These are phyloP conservation scores for Hypomyces rosellus DNA, from an alignment of 2,329 filamentous ascomycete species.

Conservation along the genomic window DNA sequence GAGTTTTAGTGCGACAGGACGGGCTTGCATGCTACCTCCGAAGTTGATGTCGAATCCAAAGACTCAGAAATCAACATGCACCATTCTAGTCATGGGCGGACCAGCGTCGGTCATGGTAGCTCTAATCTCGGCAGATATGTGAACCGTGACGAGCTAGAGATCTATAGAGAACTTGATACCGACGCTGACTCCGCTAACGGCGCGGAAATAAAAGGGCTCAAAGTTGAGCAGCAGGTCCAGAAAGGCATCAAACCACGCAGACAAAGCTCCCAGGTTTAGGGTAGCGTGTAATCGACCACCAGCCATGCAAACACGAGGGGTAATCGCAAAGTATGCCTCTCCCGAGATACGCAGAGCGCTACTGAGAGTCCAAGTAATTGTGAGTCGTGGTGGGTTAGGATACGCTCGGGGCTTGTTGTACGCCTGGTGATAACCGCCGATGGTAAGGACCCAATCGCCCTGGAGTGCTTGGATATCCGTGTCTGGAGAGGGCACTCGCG, in stretches of 20 bases:
- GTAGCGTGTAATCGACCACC: slow-evolving; percentile 20
- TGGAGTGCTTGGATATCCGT: neutral
- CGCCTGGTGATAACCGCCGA: slow-evolving; percentile 31
- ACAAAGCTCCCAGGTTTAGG: neutral
- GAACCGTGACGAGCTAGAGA: slow-evolving; percentile 12
- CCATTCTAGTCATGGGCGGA: slow-evolving; percentile 12
- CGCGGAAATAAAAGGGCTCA: slow-evolving; percentile 25
- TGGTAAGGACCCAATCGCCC: slow-evolving; percentile 33
- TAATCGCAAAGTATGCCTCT: slow-evolving; percentile 33
- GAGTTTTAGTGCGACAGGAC: too few species aligned
- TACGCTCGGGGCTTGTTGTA: slow-evolving; percentile 25
- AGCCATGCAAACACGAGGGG: slow-evolving; percentile 30
- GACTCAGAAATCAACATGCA: slow-evolving; percentile 17
- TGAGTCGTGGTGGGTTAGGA: slow-evolving; percentile 25
- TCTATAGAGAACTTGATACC: slow-evolving; percentile 16
- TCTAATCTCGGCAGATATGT: slow-evolving; percentile 14
- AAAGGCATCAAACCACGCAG: neutral
- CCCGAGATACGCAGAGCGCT: slow-evolving; percentile 23
- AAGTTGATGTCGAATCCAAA: slow-evolving; percentile 16
- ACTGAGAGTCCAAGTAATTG: slow-evolving; percentile 22
- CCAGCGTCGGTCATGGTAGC: slow-evolving; percentile 12
- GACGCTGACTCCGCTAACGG: slow-evolving; percentile 18
- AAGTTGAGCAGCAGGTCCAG: slow-evolving; percentile 22
- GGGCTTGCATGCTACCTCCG: neutral
- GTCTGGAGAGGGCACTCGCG: neutral